Evolutionary conservation across 306 rosid species (phyloP), one percentile per base, ranked within the genome.

Genomic region (Sechiopsis laciniata): DNA sequence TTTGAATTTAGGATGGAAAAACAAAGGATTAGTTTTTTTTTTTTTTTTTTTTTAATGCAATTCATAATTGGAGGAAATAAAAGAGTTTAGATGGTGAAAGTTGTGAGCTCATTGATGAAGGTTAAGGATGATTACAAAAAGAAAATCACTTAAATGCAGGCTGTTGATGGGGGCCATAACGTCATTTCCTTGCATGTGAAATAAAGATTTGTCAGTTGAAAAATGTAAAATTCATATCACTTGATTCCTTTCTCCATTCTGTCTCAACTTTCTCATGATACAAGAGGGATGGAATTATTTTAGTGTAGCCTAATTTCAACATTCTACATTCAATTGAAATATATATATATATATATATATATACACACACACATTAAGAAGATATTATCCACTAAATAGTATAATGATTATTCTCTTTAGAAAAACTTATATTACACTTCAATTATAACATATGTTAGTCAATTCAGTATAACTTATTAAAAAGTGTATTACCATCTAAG

Each of bases 191-290:
- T 46, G 40, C 73, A 68, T 68, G 73, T 68, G 73, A 68, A 46
- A 5, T 10, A 67, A 45, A 68, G 37, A 68, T 68, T 68, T 68
- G 57, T 68, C 40, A 57, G 73, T 46, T 68, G 56, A 68, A 68
- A 57, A 68, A 46, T 68, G 73, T 40, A 17, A 12, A 37, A 0
- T 63, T 63, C 35, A 61, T 2, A 62, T 35, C 70, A 21, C 35
- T 63, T 35, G 51, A 66, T 66, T 66, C n/a, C n/a, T 66, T 66
- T 66, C 32, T 45, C 51, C 70, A 37, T 66, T 66, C 19, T 40
- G 32, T 66, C 72, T 45, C 72, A 66, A 19, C 10, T 45, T 53
- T 35, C 69, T 61, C 48, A 2, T 61, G 45, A 60, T 26, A 0
- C 3, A 6, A 29, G 10, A 6, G 65, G n/a, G 22, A 17, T 60